These are phyloP conservation scores for Escovopsis sp. DNA, from an alignment of 2,329 filamentous ascomycete species.

Conservation along the genomic window DNA sequence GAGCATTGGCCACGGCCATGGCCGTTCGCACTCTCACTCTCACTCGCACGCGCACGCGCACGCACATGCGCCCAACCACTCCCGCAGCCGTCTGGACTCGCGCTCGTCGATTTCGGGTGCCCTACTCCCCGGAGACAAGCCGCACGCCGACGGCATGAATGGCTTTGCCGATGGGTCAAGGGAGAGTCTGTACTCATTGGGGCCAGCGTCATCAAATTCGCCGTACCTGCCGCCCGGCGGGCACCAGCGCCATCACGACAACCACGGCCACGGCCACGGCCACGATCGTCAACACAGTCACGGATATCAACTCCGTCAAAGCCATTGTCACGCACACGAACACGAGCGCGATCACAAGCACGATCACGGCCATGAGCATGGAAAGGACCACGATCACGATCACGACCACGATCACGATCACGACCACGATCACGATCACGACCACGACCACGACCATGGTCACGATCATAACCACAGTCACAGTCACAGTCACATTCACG, in stretches of 20 bases:
- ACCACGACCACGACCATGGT: conserved; percentile 12
- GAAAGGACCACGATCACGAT: conserved; percentile 13
- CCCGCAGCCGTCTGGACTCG: conserved; percentile 17
- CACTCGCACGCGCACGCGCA: conserved; percentile 10
- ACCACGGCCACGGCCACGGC: conserved; percentile 8
- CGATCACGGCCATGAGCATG: conserved; percentile 10
- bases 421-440: conserved; percentile 14
- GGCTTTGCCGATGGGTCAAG: conserved; percentile 28
- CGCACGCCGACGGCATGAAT: conserved; percentile 18
- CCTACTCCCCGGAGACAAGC: conserved; percentile 16
- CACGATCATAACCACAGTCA: conserved; percentile 14
- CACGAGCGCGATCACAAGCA: conserved; percentile 7
- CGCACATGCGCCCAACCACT: conserved; percentile 13
- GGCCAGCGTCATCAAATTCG: conserved; percentile 13
- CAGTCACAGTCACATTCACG: conserved; percentile 13
- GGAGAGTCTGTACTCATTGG: conserved; percentile 25
- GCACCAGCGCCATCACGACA: conserved; percentile 1
- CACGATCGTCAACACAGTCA: conserved; percentile 18
- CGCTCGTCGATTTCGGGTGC: conserved; percentile 17
- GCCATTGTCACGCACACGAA: conserved; percentile 15
- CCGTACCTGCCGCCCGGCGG: conserved; percentile 14
- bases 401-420: conserved; percentile 15
- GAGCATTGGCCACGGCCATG: conserved; percentile 12
- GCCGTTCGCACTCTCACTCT: conserved; percentile 11
- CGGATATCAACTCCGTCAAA: conserved; percentile 8